A percentile compares a stretch with the other conserved stretches of the same genome.
phyloP scores from a whole-genome alignment of 768 basidiomycete species.

The Kwoniella sp. region DNA sequence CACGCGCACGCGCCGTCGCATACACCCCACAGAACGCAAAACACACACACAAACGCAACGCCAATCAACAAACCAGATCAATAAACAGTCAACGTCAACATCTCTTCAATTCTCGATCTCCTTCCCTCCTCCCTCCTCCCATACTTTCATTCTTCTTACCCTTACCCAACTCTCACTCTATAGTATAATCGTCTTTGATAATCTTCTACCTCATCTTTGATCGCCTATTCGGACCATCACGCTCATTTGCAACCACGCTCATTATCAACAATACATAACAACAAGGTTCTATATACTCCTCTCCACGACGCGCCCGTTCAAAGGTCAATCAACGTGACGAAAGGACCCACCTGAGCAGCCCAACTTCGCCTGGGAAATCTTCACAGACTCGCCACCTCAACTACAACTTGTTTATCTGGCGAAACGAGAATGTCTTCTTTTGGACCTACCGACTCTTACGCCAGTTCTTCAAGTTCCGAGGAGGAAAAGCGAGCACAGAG shows the following conservation, averaged over 20 bases:
- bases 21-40: too few species aligned
- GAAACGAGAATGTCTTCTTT: constrained; percentile 6
- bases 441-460: neutral
- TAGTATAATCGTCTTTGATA: too few species aligned
- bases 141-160: too few species aligned
- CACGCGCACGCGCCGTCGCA: neutral
- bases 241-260: neutral
- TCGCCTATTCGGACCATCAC: neutral
- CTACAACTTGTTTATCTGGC: too few species aligned
- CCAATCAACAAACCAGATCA: too few species aligned
- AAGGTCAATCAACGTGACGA: constrained; percentile 12
- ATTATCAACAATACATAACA: neutral
- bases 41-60: too few species aligned
- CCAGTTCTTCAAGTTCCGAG: constrained; percentile 14
- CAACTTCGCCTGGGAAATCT: too few species aligned
- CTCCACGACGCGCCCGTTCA: neutral
- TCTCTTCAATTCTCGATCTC: too few species aligned
- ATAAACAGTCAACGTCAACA: too few species aligned
- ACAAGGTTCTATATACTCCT: neutral
- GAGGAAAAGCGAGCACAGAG: constrained; percentile 32
- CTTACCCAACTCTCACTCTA: too few species aligned
- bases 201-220: too few species aligned
- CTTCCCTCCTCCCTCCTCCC: too few species aligned
- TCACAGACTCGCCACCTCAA: neutral
- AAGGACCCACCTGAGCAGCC: neutral